Evolutionary conservation across 2,329 filamentous ascomycete genomes (phyloP).

Genomic region (Aspergillus terreus): DNA sequence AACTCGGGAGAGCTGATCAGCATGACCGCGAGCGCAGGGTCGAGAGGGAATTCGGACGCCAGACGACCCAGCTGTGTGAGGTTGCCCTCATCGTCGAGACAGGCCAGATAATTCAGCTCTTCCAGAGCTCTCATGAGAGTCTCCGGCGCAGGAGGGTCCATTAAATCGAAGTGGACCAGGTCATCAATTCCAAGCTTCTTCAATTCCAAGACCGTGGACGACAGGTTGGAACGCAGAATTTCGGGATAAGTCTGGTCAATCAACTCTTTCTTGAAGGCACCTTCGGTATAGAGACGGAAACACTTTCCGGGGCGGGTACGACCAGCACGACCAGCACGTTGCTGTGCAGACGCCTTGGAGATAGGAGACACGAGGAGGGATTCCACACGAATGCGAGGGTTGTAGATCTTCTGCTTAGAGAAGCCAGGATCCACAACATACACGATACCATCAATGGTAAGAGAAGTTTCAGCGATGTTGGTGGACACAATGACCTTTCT

Average conservation of each 20-base stretch:
- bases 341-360: conserved; percentile 94
- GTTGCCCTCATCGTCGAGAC: conserved; percentile 93
- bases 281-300: conserved; percentile 93
- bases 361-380: conserved; percentile 97
- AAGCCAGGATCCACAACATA: conserved; percentile 99
- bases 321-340: conserved; percentile 97
- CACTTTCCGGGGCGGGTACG: conserved; percentile 98
- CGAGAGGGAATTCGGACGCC: conserved; percentile 92
- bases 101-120: conserved; percentile 95
- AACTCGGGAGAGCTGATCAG: conserved; percentile 96
- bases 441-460: conserved; percentile 98
- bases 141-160: conserved; percentile 97
- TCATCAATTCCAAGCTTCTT: conserved; percentile 97
- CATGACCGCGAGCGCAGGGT: conserved; percentile 94
- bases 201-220: conserved; percentile 90
- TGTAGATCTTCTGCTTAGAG: conserved; percentile 99
- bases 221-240: conserved; percentile 88
- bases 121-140: conserved; percentile 97
- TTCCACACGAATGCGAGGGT: conserved; percentile 92
- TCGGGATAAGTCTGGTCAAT: conserved; percentile 97
- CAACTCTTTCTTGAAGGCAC: conserved; percentile 94
- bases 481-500: conserved; percentile 92
- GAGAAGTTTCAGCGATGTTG: conserved; percentile 95
- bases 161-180: conserved; percentile 95
- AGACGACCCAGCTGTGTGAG: conserved; percentile 80